Conservation (phyloP, 2,329 filamentous ascomycete species). For the Aspergillus tubingensis region DNA sequence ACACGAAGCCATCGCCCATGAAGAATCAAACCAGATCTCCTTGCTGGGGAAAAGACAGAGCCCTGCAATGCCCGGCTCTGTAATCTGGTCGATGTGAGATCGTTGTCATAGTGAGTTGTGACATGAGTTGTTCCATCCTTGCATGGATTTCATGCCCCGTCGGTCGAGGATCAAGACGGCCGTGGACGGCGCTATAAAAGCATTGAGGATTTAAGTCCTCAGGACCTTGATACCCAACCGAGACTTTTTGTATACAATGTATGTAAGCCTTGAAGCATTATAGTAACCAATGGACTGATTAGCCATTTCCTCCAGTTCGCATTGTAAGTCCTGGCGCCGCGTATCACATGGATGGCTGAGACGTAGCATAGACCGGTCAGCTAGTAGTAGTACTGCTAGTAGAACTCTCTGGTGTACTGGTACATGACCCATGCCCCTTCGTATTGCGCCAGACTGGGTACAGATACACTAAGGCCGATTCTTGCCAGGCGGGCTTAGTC, state of each 20-base stretch:
- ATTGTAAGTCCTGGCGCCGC: not conserved
- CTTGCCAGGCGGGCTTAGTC: conserved; percentile 1
- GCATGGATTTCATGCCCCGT: not conserved
- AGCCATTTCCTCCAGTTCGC: not conserved
- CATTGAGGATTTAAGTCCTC: not conserved
- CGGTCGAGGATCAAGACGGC: not conserved
- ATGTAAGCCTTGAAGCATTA: not conserved
- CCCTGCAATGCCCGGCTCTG: not conserved
- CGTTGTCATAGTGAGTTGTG: not conserved
- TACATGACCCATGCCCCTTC: not conserved
- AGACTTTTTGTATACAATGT: conserved; percentile 2
- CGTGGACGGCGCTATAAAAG: not conserved
- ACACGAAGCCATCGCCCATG: not conserved
- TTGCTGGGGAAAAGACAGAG: not conserved
- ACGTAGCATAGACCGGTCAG: too few relatives aligned
- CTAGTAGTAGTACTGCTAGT: too few relatives aligned
- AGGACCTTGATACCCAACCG: conserved; percentile 18
- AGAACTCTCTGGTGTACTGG: too few relatives aligned
- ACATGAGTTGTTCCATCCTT: conserved; percentile 1
- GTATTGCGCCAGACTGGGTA: not conserved
- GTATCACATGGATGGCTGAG: not conserved
- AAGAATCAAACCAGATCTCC: not conserved
- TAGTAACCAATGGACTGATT: not conserved
- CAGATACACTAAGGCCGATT: not conserved
- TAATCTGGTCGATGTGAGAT: not conserved